A percentile compares a stretch with the other conserved stretches of the same genome.
phyloP scores from a whole-genome alignment of 2,329 filamentous ascomycete genomes.

The Grosmannia huntii region DNA sequence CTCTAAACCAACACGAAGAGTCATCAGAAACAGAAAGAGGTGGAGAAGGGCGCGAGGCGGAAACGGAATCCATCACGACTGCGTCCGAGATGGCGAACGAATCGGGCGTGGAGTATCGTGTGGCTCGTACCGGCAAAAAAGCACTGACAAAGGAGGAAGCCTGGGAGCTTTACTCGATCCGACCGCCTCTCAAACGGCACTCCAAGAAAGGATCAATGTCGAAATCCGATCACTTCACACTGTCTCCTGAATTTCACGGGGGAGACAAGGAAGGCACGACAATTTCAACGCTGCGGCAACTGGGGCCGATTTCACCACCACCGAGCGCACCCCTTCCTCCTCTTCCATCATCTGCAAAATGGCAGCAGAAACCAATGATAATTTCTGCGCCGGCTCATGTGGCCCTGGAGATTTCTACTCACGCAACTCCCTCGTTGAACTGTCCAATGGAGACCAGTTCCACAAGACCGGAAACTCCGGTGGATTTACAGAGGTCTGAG shows the following conservation, averaged over 20 bases:
- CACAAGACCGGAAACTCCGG: not conserved
- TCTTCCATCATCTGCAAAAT: not conserved
- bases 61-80: not conserved
- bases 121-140: not conserved
- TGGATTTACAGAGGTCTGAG: not conserved
- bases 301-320: slow-evolving; percentile 3
- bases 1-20: not conserved
- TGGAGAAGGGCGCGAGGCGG: not conserved
- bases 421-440: not conserved
- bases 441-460: not conserved
- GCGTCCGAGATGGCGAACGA: not conserved
- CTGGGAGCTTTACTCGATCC: slow-evolving; percentile 7
- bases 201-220: not conserved
- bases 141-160: slow-evolving; percentile 4
- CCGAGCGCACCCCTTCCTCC: slow-evolving; percentile 8
- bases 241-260: not conserved
- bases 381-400: not conserved
- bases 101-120: not conserved
- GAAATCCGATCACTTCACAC: not conserved
- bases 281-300: not conserved
- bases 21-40: not conserved
- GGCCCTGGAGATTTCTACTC: too few relatives aligned
- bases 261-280: not conserved
- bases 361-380: not conserved
- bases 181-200: not conserved